Evolutionary conservation across 306 rosid genomes (phyloP).

Genomic region (Hylodesmum podocarpum): DNA sequence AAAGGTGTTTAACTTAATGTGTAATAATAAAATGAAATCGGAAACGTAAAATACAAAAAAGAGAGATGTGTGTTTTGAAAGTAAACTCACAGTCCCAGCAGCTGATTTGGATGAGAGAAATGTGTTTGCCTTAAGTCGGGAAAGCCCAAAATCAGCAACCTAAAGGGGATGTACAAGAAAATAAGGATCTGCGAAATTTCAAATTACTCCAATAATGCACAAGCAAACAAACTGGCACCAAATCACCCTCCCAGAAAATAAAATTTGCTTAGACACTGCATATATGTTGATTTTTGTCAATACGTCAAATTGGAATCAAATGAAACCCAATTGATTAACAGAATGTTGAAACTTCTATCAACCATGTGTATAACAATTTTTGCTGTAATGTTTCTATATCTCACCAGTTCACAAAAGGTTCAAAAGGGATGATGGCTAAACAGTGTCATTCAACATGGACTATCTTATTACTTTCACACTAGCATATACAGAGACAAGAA

Average conservation of each 20-base stretch:
- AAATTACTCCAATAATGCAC: background rate
- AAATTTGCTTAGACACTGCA: background rate
- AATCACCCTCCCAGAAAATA: background rate
- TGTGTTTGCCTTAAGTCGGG: constrained; percentile 80
- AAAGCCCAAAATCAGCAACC: constrained; percentile 94
- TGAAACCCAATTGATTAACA: background rate
- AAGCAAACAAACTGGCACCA: background rate
- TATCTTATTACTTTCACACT: background rate
- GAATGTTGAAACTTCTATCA: background rate
- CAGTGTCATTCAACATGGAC: background rate
- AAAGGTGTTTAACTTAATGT: background rate
- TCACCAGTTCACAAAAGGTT: background rate
- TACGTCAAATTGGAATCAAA: constrained; percentile 13
- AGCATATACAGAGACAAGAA: background rate
- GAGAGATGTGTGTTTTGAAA: background rate
- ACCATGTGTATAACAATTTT: background rate
- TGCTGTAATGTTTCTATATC: background rate
- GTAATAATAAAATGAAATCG: background rate
- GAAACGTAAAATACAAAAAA: background rate
- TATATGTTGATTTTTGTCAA: background rate
- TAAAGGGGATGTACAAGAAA: constrained; percentile 24
- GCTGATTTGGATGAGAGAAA: constrained; percentile 90
- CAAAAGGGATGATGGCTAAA: background rate
- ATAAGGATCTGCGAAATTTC: background rate
- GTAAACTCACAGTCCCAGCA: constrained; percentile 85